A percentile compares a stretch with the other conserved stretches of the same genome.
Conservation (phyloP, 495 filamentous ascomycete species). For the Penicillium simplicissimum region DNA sequence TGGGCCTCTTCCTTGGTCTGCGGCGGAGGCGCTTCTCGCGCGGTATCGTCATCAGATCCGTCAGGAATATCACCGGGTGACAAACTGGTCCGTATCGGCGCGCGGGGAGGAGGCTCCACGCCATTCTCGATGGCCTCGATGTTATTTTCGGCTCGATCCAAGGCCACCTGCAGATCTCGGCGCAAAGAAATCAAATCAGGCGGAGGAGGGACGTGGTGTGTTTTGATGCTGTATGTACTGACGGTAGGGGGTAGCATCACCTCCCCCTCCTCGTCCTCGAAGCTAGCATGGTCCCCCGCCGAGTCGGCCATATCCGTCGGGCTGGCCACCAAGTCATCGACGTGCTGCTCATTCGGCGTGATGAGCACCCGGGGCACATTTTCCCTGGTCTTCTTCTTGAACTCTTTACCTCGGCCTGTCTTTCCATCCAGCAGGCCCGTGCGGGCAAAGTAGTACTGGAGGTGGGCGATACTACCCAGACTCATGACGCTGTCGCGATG, state of each 20-base stretch:
- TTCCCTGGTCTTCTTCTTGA: conserved; percentile 54
- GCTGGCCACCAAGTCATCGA: conserved; percentile 52
- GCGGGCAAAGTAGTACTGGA: conserved; percentile 97
- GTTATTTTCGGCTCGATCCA: conserved; percentile 68
- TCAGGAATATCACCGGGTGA: conserved; percentile 35
- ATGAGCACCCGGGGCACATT: conserved; percentile 44
- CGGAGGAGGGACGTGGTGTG: conserved; percentile 82
- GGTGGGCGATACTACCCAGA: conserved; percentile 91
- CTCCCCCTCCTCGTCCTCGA: conserved; percentile 59
- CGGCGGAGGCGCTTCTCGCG: conserved; percentile 31
- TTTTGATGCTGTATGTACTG: conserved; percentile 90
- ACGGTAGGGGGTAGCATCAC: conserved; percentile 92
- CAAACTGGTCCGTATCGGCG: conserved; percentile 36
- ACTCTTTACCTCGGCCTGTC: conserved; percentile 77
- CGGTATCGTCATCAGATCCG: conserved; percentile 37
- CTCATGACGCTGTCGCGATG: conserved; percentile 93
- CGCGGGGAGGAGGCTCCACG: conserved; percentile 32
- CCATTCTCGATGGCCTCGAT: conserved; percentile 53
- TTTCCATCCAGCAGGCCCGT: conserved; percentile 94
- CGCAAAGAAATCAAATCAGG: conserved; percentile 79
- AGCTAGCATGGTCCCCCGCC: conserved; percentile 52
- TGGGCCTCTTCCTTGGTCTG: conserved; percentile 82
- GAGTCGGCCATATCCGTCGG: conserved; percentile 48
- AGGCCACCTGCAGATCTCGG: conserved; percentile 65
- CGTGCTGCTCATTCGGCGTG: conserved; percentile 45